phyloP scores from a whole-genome alignment of 805 yeast species.

The Metschnikowia colocasiae region DNA sequence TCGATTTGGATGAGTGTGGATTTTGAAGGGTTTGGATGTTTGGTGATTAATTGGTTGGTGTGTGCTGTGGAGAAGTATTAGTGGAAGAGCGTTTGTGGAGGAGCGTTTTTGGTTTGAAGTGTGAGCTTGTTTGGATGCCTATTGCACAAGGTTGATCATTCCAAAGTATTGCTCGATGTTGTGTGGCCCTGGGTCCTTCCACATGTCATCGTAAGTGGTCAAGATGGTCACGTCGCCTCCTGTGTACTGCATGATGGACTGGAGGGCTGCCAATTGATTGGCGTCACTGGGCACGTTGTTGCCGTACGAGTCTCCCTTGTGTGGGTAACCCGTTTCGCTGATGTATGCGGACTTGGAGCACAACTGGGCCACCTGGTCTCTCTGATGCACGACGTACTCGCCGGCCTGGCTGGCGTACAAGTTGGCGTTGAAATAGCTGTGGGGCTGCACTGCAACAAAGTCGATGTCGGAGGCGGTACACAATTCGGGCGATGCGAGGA shows the following conservation, averaged over 20 bases:
- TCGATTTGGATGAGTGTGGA: too few species aligned
- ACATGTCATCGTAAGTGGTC: slow-evolving; percentile 77
- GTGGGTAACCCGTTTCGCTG: slow-evolving; percentile 91
- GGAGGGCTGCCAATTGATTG: slow-evolving; percentile 71
- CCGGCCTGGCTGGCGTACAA: slow-evolving; percentile 70
- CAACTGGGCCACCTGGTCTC: slow-evolving; percentile 45
- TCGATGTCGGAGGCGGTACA: slow-evolving; percentile 72
- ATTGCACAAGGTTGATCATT: slow-evolving; percentile 39
- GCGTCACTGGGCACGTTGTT: slow-evolving; percentile 62
- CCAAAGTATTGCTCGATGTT: slow-evolving; percentile 90
- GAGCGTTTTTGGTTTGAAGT: too few species aligned
- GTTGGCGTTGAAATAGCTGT: slow-evolving; percentile 72
- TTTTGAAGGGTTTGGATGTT: too few species aligned
- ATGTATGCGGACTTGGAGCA: slow-evolving; percentile 60
- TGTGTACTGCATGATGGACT: slow-evolving; percentile 53
- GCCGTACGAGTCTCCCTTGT: slow-evolving; percentile 68
- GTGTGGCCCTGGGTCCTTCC: slow-evolving; percentile 84
- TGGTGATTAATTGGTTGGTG: too few species aligned
- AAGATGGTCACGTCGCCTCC: slow-evolving; percentile 65
- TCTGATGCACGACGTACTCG: slow-evolving; percentile 61
- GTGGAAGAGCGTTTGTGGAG: too few species aligned
- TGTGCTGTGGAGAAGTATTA: too few species aligned
- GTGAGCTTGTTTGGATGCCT: too few species aligned
- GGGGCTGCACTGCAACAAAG: slow-evolving; percentile 81
- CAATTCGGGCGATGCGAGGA: slow-evolving; percentile 56